Percentiles rank a stretch among this genome's conserved stretches.
Conservation (phyloP, 768 basidiomycete species). For the Naganishia onofrii region DNA sequence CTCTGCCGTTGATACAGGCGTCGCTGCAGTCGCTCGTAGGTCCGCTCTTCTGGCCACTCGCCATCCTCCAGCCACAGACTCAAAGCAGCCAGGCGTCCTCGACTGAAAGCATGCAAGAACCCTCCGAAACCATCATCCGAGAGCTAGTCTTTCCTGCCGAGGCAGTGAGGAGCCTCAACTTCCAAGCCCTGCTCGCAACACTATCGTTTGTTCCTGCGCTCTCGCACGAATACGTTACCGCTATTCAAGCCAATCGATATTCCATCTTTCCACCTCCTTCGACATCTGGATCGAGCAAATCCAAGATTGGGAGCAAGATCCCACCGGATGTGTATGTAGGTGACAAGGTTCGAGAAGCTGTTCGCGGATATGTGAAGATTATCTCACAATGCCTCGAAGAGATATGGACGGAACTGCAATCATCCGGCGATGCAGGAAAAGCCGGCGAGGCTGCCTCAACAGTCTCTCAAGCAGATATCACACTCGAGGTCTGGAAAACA, state of each 20-base stretch:
- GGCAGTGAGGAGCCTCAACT: too few species aligned
- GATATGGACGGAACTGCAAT: not conserved
- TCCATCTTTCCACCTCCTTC: slow-evolving; percentile 40
- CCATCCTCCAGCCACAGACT: slow-evolving; percentile 17
- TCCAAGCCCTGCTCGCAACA: not conserved
- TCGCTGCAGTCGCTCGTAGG: slow-evolving; percentile 10
- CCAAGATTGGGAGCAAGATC: slow-evolving; percentile 25
- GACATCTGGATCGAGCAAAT: slow-evolving; percentile 32
- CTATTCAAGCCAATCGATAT: slow-evolving; percentile 33
- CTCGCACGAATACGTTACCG: slow-evolving; percentile 19
- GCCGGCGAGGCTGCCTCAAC: not conserved
- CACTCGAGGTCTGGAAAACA: slow-evolving; percentile 25
- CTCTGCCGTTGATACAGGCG: not conserved
- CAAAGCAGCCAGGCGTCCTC: slow-evolving; percentile 19
- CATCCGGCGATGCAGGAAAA: not conserved
- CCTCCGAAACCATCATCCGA: slow-evolving; percentile 10
- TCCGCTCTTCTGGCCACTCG: slow-evolving; percentile 22
- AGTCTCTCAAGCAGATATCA: not conserved
- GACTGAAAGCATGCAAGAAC: slow-evolving; percentile 17
- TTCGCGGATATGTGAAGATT: slow-evolving; percentile 24
- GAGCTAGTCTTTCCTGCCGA: slow-evolving; percentile 10
- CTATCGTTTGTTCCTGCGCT: slow-evolving; percentile 1
- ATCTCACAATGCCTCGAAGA: slow-evolving; percentile 13
- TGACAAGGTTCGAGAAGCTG: slow-evolving; percentile 36
- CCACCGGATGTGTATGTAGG: slow-evolving; percentile 39